Evolutionary conservation across 441 rosid species (phyloP), one percentile per base, ranked within the genome.

Genomic region (Erodium texanum): DNA sequence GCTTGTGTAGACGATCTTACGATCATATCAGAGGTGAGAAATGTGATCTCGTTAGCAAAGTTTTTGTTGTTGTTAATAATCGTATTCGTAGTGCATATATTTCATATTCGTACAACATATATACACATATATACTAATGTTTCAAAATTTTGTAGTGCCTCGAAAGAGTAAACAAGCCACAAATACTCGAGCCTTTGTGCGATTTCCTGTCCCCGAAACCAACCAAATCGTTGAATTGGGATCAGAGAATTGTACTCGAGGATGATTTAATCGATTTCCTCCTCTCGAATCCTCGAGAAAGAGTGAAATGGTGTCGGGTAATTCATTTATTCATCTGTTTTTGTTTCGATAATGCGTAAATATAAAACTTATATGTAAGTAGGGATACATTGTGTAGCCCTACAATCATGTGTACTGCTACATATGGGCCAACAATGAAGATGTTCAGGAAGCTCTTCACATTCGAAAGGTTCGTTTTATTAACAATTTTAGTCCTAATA

Each of bases 281-380:
- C 16, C 19, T 7, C 43, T 34, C 65, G 0, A 67, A 67, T 5
- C 29, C 68, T 0, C 19, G 19, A 45, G 54, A 32, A 19, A 56
- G 62, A 7, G 68, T 36, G 48, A 52, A 58, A 0, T 71, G 82
- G 74, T 81, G 85, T 52, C 79, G 84, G 68, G 84, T 79, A 71
- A 71, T 20, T 27, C 29, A 3, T 19, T 0, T 23, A 7, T 7
- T 1, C 12, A 0, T 22, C 7, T 19, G 5, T 5, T 2, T 24
- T 22, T 56, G 24, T 10, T n/a, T 24, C 19, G 48, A 7, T 20
- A 34, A 0, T 6, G 36, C 6, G 36, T 32, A 32, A 32, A 34
- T 0, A 0, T 34, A 5, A 2, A 5, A 8, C 15, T 16, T 64
- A 0, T 8, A n/a, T n/a, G n/a, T n/a, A n/a, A n/a, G n/a, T n/a